Conservation (phyloP, 495 filamentous ascomycete species). For the Corynascus novoguineensis region DNA sequence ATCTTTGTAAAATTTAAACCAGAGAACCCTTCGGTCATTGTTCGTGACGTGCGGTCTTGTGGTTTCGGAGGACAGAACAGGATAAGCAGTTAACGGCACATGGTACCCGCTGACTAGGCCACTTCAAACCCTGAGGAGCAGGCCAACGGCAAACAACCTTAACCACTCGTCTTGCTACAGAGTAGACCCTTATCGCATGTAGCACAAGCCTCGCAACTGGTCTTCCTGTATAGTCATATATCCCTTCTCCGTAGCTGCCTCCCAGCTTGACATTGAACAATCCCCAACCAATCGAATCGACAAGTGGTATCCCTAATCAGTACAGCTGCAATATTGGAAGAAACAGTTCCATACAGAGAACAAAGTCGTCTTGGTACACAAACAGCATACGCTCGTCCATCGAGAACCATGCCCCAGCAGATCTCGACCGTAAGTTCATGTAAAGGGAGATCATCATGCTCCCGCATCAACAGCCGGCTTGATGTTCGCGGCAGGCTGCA, state of each 20-base stretch:
- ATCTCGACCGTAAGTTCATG: not conserved
- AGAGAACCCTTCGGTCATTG: no score
- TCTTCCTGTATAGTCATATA: no score
- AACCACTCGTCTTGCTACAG: no score
- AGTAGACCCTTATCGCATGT: no score
- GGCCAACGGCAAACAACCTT: no score
- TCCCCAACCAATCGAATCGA: not conserved
- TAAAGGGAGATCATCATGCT: not conserved
- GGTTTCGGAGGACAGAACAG: no score
- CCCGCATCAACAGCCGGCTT: not conserved
- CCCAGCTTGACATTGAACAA: not conserved
- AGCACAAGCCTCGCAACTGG: no score
- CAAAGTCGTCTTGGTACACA: not conserved
- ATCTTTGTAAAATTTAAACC: no score
- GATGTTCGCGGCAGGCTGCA: slow-evolving; percentile 18
- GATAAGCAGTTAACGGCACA: no score
- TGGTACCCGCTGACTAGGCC: no score
- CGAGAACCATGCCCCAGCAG: not conserved
- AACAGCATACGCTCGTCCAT: not conserved
- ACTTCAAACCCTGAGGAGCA: no score
- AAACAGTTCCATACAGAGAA: not conserved
- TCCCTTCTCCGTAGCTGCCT: not conserved
- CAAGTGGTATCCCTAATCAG: slow-evolving; percentile 10
- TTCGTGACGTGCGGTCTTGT: no score
- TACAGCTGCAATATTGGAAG: slow-evolving; percentile 4